A percentile compares a stretch with the other conserved stretches of the same genome.
phyloP scores from a whole-genome alignment of 2,329 filamentous ascomycete species.

The Penicillium paneum region DNA sequence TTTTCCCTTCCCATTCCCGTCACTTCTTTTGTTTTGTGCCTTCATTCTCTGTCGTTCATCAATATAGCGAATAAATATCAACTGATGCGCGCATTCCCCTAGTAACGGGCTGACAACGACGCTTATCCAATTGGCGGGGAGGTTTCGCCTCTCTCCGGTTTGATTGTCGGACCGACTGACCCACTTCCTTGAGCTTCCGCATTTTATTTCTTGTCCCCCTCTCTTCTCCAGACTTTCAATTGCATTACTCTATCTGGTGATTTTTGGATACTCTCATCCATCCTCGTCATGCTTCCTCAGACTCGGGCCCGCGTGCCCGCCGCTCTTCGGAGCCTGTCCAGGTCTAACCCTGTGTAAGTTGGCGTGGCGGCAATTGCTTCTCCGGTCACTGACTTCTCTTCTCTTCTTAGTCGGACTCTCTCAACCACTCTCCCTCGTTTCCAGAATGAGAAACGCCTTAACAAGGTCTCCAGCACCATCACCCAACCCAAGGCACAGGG shows the following conservation, averaged over 20 bases:
- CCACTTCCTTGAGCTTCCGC: conserved; percentile 10
- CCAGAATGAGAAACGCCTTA: conserved; percentile 57
- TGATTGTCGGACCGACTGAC: neutral
- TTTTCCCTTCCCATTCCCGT: too few species aligned
- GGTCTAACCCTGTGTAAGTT: conserved; percentile 19
- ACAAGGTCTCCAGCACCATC: conserved; percentile 78
- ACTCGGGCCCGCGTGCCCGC: conserved; percentile 27
- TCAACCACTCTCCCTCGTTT: conserved; percentile 48
- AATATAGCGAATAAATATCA: neutral
- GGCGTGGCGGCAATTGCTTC: conserved; percentile 1
- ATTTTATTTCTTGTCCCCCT: conserved; percentile 20
- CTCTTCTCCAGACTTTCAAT: conserved; percentile 13
- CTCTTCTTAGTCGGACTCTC: conserved; percentile 31
- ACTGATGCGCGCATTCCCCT: neutral
- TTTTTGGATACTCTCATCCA: conserved; percentile 8
- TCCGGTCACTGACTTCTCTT: conserved; percentile 4
- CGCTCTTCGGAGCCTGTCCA: conserved; percentile 26
- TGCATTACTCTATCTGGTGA: conserved; percentile 8
- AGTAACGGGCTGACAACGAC: conserved; percentile 2
- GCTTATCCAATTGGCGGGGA: conserved; percentile 17
- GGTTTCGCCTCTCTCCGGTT: neutral
- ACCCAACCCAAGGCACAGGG: conserved; percentile 98
- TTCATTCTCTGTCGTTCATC: too few species aligned
- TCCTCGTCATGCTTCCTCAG: conserved; percentile 22
- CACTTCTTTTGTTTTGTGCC: too few species aligned